Base-by-base conservation (phyloP, 2,329 filamentous ascomycete species). In the Ophiocordyceps camponoti-saundersi region DNA sequence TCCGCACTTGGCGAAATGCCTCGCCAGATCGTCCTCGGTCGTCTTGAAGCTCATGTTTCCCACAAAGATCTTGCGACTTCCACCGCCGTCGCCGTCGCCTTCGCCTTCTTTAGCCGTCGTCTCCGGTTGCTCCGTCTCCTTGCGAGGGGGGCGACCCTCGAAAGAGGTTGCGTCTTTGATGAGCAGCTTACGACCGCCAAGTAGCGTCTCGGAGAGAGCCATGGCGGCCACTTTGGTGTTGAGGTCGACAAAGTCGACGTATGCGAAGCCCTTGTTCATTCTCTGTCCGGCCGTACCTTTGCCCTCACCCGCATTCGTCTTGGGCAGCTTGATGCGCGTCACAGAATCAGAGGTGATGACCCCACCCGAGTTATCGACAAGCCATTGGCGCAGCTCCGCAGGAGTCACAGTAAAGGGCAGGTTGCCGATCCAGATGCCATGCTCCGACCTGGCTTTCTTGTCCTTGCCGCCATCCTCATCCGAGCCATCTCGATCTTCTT, bases 341-440 rank as follows among this genome's bases (percentile, higher is more conserved):
- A 98, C 92, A 51, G 80, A 75, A 44, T 79, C 75, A 47, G 79
- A 73, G 29, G 74, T 67, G 51, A 87, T 78, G 48, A 71, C 67
- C 50, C 78, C 80, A 44, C 80, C 79, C 7, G 79, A 80, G 59
- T 80, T 77, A 36, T 80, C 75, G 32, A 82, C 74, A n/a, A 98
- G 68, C 73, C 94, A 96, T 50, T 74, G 75, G 57, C 82, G 80
- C 44, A 98, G 68, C 51, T 87, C 80, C 13, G 77, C 69, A 49
- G 82, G 79, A 42, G 83, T 92, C 40, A 82, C 71, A 44, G 76
- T 78, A 70, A 90, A 98, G n/a, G 84, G 78, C 51, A 98, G 67
- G 64, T 98, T 98, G 56, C 93, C 92, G 55, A 98, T 85, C 92
- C 92, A 98, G 53, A 98, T 78, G 51, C 88, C 86, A 63, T 87